A percentile compares a stretch with the other conserved stretches of the same genome.
Evolutionary conservation across 345 rosid genomes (phyloP).

Genomic region (Gossypium anomalum): DNA sequence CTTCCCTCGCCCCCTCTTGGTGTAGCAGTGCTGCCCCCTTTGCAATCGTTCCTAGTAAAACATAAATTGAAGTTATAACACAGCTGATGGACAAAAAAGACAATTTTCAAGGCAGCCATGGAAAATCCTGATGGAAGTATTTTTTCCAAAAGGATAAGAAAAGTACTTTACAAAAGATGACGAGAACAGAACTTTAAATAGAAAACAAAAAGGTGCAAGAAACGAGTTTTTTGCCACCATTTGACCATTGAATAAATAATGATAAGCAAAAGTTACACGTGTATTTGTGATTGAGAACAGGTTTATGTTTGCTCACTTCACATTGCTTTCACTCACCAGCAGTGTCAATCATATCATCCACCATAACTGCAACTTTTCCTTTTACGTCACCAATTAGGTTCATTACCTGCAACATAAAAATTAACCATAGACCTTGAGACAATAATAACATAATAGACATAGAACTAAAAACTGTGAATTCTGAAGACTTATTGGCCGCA

Average conservation of each 20-base stretch:
- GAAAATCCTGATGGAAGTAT: neutral
- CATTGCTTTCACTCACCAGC: slow-evolving; percentile 60
- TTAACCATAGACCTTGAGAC: neutral
- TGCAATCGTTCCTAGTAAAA: slow-evolving; percentile 65
- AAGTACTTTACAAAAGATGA: neutral
- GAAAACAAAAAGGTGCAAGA: neutral
- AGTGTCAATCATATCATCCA: slow-evolving; percentile 99
- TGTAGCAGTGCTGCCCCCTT: slow-evolving; percentile 94
- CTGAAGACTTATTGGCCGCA: neutral
- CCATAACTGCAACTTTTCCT: slow-evolving; percentile 98
- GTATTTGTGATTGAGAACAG: neutral
- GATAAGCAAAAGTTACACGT: neutral
- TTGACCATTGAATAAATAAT: neutral
- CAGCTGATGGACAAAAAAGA: neutral
- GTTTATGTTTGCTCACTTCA: neutral
- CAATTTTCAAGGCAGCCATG: neutral
- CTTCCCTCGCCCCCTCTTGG: slow-evolving; percentile 97
- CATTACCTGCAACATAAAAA: slow-evolving; percentile 62
- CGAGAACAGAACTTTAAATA: neutral
- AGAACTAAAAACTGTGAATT: neutral
- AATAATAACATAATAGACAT: neutral
- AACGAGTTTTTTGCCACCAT: neutral
- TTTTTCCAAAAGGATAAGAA: neutral
- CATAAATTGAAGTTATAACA: neutral
- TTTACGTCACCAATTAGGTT: slow-evolving; percentile 93